Evolutionary conservation across 2,329 filamentous ascomycete genomes (phyloP).

Genomic region (Leptodontidium sp.): DNA sequence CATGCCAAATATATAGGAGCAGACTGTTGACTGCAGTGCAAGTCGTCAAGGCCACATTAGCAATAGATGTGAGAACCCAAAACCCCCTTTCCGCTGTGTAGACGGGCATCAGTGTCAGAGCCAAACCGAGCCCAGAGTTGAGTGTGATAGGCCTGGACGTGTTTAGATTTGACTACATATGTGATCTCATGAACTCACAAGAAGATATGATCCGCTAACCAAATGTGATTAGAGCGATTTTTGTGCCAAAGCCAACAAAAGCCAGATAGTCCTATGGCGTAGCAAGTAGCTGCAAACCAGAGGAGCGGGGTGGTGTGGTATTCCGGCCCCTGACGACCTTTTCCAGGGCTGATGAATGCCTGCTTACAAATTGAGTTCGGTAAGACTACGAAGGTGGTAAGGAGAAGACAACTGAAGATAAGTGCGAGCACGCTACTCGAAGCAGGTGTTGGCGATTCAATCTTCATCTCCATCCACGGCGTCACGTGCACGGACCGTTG

Average conservation of each 20-base stretch:
- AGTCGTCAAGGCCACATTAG: background rate
- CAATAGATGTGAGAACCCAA: background rate
- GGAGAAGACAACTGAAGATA: background rate
- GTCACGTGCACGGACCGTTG: background rate
- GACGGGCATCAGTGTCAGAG: background rate
- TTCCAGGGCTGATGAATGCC: background rate
- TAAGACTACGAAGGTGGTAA: background rate
- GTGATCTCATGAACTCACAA: background rate
- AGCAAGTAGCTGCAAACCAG: background rate
- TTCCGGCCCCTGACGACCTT: background rate
- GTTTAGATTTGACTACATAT: background rate
- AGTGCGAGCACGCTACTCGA: background rate
- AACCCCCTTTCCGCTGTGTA: background rate
- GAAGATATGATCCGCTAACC: background rate
- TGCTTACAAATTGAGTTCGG: background rate
- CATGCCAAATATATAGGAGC: background rate
- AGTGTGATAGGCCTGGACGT: background rate
- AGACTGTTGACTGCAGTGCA: background rate
- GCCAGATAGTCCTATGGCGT: background rate
- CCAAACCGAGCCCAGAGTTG: background rate
- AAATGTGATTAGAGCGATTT: background rate
- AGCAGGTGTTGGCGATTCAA: background rate
- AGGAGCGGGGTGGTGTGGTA: background rate
- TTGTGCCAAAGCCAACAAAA: background rate
- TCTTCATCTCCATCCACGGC: background rate